Base-by-base conservation (phyloP, 2,329 filamentous ascomycete genomes). In the Echinosphaeria canescens region DNA sequence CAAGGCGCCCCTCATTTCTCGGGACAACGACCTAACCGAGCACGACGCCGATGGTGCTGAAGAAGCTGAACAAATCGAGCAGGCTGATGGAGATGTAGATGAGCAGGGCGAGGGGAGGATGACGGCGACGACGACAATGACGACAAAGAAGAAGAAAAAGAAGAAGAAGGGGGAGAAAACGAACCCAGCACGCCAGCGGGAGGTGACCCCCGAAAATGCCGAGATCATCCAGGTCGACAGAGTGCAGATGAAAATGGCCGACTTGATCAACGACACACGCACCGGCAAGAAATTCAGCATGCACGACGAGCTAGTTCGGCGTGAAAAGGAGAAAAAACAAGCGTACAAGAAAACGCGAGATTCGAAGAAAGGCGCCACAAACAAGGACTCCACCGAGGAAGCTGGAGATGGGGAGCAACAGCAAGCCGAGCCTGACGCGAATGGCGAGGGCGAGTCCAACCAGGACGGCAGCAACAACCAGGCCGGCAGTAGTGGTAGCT, bases 221-320 rank as follows among this genome's bases (percentile, higher is more conserved):
- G 70, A 75, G 38, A 44, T 49, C 14, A 56, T 62, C 30, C 46
- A 61, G 33, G 70, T 85, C 29, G 73, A 82, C 39, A 54, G 66
- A 13, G 60, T 62, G 14, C 61, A 59, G 4, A 59, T 76, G 15
- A 78, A 67, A 28, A 80, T 88, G 69, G 62, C 59, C 23, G 74
- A 81, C 30, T 49, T 88, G 3, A 76, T 68, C 26, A 65, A 61
- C 33, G 74, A 80, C 39, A 51, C 75, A 27, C 59, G 61, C 13
- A 72, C 74, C 29, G 79, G 79, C 30, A 78, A 75, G 43, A 70
- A 74, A 31, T 84, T 80, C 29, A 72, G 70, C 38, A 62, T 72
- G 3, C 75, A 81, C 36, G 67, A 71, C 38, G 69, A 75, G 39
- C 70, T 88, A 37, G 65, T 69, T 23, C 59, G 71, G 35, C 67